Conservation (phyloP, 768 basidiomycete genomes). For the Mycena sanguinolenta region DNA sequence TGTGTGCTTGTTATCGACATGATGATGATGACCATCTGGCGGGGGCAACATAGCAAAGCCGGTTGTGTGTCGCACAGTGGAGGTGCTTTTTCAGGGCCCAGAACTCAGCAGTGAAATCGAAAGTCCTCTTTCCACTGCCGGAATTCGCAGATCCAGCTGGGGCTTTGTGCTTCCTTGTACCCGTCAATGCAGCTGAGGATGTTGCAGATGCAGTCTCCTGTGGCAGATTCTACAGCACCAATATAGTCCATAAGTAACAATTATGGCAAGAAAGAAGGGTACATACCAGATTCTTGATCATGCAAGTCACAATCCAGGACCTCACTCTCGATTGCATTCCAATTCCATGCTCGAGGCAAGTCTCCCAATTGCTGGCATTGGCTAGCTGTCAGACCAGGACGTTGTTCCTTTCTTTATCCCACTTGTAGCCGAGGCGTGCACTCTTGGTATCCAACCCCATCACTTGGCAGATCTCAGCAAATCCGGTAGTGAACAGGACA, state of each 20-base stretch:
- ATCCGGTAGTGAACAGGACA: slow-evolving; percentile 5
- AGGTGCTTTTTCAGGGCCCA: slow-evolving; percentile 3
- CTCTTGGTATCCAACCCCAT: slow-evolving; percentile 6
- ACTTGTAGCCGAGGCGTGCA: slow-evolving; percentile 17
- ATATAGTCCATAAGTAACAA: not conserved
- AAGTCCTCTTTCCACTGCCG: not conserved
- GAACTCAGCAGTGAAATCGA: slow-evolving; percentile 20
- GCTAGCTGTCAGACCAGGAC: not conserved
- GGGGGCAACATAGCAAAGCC: not conserved
- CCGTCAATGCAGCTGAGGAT: not conserved
- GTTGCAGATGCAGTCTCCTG: slow-evolving; percentile 14
- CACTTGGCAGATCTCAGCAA: not conserved
- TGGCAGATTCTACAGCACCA: slow-evolving; percentile 17
- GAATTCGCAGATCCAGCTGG: not conserved
- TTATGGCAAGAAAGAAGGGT: not conserved
- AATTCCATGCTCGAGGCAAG: slow-evolving; percentile 4
- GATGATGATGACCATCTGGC: slow-evolving; percentile 18
- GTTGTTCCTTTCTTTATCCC: slow-evolving; percentile 8
- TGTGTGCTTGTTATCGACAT: not conserved
- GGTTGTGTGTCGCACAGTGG: slow-evolving; percentile 6
- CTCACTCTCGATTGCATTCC: not conserved
- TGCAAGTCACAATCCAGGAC: slow-evolving; percentile 8
- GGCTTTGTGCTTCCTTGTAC: slow-evolving; percentile 25
- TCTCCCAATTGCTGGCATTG: slow-evolving; percentile 1
- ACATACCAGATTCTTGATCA: slow-evolving; percentile 24